phyloP scores from a whole-genome alignment of 495 filamentous ascomycete species.

The Penicillium turbatum region DNA sequence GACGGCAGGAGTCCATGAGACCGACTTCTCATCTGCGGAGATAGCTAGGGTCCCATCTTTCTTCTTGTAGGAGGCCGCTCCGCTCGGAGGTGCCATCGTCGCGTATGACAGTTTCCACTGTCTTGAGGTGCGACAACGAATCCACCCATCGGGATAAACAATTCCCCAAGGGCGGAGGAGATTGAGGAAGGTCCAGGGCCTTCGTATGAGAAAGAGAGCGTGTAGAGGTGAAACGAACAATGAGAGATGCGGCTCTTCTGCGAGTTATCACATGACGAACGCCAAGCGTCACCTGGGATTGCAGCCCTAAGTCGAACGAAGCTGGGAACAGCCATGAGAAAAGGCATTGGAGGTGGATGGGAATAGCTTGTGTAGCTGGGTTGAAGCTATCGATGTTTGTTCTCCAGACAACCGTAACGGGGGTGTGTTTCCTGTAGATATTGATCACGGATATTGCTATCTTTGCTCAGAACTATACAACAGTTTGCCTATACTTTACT shows the following conservation, averaged over 20 bases:
- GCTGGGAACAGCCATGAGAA: not conserved
- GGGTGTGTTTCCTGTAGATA: too few relatives aligned
- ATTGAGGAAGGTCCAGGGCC: slow-evolving; percentile 23
- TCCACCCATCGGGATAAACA: slow-evolving; percentile 44
- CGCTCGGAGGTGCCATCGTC: slow-evolving; percentile 58
- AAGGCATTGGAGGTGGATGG: too few relatives aligned
- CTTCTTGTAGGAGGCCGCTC: slow-evolving; percentile 85
- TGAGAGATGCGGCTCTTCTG: slow-evolving; percentile 20
- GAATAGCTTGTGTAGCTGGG: too few relatives aligned
- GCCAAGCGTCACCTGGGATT: slow-evolving; percentile 7
- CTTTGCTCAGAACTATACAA: too few relatives aligned
- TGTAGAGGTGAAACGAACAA: slow-evolving; percentile 11
- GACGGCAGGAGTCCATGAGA: slow-evolving; percentile 71
- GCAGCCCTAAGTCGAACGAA: slow-evolving; percentile 3
- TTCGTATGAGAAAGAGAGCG: slow-evolving; percentile 17
- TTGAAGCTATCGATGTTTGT: too few relatives aligned
- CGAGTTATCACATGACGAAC: slow-evolving; percentile 15
- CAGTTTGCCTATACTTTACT: too few relatives aligned
- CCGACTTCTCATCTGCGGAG: slow-evolving; percentile 59
- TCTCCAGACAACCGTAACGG: too few relatives aligned
- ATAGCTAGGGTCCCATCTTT: slow-evolving; percentile 83
- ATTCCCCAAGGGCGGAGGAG: slow-evolving; percentile 22
- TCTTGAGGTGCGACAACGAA: slow-evolving; percentile 33
- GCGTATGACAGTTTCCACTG: slow-evolving; percentile 42
- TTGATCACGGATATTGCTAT: too few relatives aligned